Evolutionary conservation across 805 yeast genomes (phyloP).

Genomic region (Gaillardinia entomophila): DNA sequence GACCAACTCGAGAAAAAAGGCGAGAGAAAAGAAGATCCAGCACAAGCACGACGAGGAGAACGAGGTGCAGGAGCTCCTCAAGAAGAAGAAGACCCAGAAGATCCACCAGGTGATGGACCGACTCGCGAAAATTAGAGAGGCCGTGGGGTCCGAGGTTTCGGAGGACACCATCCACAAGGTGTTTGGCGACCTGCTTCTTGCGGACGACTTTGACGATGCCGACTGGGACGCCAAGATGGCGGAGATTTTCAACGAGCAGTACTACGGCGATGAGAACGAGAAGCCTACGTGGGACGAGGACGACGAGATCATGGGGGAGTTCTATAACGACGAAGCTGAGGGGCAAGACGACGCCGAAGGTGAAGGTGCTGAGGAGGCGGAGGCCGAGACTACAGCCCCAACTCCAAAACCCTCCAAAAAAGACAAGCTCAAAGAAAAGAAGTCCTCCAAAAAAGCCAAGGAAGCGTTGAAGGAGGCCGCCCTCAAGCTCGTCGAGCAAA

Average conservation of each 20-base stretch:
- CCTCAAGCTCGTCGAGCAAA: slow-evolving; percentile 70
- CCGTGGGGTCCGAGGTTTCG: slow-evolving; percentile 58
- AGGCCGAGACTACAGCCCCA: slow-evolving; percentile 17
- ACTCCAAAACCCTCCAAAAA: slow-evolving; percentile 41
- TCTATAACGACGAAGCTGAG: slow-evolving; percentile 10
- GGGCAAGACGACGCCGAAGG: slow-evolving; percentile 5
- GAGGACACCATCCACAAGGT: slow-evolving; percentile 58
- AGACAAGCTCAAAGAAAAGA: slow-evolving; percentile 53
- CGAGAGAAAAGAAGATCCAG: slow-evolving; percentile 67
- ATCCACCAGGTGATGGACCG: slow-evolving; percentile 73
- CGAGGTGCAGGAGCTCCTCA: slow-evolving; percentile 54
- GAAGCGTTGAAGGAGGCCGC: slow-evolving; percentile 61
- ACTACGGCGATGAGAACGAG: slow-evolving; percentile 40
- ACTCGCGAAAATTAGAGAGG: slow-evolving; percentile 56
- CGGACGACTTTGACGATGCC: slow-evolving; percentile 82
- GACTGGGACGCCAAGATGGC: slow-evolving; percentile 90
- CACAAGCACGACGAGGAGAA: slow-evolving; percentile 45
- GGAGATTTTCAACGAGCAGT: slow-evolving; percentile 80
- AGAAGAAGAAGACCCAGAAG: slow-evolving; percentile 70
- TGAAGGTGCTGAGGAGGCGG: slow-evolving; percentile 6
- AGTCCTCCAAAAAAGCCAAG: slow-evolving; percentile 55
- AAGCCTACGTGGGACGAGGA: slow-evolving; percentile 37
- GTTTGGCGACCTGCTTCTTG: slow-evolving; percentile 70
- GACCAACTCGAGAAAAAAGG: slow-evolving; percentile 69
- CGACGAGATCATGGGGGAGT: slow-evolving; percentile 22